Evolutionary conservation across 1,284 basidiomycete species (phyloP).

Genomic region (Ustilago shanxiensis): DNA sequence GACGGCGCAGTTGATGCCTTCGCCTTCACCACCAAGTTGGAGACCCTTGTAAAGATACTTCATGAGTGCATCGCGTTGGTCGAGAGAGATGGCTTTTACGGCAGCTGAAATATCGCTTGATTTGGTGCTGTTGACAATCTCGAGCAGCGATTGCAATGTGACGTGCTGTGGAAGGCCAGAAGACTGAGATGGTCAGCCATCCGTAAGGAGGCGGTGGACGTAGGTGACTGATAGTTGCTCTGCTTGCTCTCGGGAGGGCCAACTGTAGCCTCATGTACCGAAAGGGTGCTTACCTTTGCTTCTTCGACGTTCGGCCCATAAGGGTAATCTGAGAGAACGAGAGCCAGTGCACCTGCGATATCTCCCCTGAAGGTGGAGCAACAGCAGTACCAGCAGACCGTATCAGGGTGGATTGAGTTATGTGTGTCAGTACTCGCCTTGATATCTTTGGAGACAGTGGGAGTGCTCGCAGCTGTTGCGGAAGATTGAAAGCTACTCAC

Average conservation of each 20-base stretch:
- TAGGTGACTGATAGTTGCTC: too few relatives aligned
- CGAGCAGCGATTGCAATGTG: conserved; percentile 85
- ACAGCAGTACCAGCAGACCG: not conserved
- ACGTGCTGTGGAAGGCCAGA: conserved; percentile 65
- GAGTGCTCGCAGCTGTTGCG: not conserved
- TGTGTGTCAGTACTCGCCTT: not conserved
- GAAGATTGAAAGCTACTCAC: conserved; percentile 32
- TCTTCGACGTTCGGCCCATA: conserved; percentile 60
- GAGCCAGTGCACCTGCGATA: conserved; percentile 54
- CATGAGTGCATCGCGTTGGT: conserved; percentile 93
- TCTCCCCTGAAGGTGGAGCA: conserved; percentile 63
- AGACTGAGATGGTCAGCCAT: not conserved
- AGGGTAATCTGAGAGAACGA: conserved; percentile 60
- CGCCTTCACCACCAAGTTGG: conserved; percentile 72
- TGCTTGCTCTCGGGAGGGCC: too few relatives aligned
- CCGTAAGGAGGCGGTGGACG: too few relatives aligned
- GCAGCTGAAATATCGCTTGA: conserved; percentile 85
- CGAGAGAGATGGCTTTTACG: conserved; percentile 80
- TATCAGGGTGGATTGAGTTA: not conserved
- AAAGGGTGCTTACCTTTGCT: conserved; percentile 65
- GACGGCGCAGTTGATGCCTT: conserved; percentile 75
- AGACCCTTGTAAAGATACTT: conserved; percentile 98
- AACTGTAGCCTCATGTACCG: too few relatives aligned
- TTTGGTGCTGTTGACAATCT: conserved; percentile 94
- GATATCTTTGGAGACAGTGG: too few relatives aligned